Percentiles rank a stretch among this genome's conserved stretches.
Evolutionary conservation across 192 early-diverging fungal genomes (phyloP).

Genomic region (Backusella liffmaniae): DNA sequence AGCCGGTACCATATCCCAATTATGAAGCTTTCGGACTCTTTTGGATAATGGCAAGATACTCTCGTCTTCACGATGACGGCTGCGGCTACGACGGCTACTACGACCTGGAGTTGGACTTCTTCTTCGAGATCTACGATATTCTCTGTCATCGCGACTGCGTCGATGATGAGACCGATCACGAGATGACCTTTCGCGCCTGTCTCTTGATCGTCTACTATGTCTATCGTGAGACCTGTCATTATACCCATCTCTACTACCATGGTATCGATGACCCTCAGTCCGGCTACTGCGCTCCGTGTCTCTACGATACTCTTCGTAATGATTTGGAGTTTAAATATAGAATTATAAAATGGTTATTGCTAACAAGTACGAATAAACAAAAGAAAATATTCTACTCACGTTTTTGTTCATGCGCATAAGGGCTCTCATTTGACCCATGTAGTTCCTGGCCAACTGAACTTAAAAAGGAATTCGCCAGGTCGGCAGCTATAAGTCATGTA

Average conservation of each 20-base stretch:
- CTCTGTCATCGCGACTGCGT: slow-evolving; percentile 16
- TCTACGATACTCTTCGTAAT: slow-evolving; percentile 21
- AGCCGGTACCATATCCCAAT: slow-evolving; percentile 91
- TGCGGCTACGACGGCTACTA: slow-evolving; percentile 38
- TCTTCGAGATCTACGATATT: slow-evolving; percentile 39
- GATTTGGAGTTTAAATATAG: slow-evolving; percentile 1
- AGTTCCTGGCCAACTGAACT: slow-evolving; percentile 16
- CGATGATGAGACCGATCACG: slow-evolving; percentile 8
- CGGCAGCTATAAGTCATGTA: neutral
- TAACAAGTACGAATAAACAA: neutral
- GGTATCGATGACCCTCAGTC: neutral
- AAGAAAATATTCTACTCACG: neutral
- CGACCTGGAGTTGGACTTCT: slow-evolving; percentile 19
- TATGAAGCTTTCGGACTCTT: slow-evolving; percentile 72
- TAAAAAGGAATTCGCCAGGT: slow-evolving; percentile 14
- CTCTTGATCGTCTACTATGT: slow-evolving; percentile 8
- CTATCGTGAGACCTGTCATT: slow-evolving; percentile 3
- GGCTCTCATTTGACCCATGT: slow-evolving; percentile 1
- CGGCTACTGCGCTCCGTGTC: slow-evolving; percentile 3
- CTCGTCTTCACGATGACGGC: slow-evolving; percentile 36
- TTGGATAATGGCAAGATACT: slow-evolving; percentile 75
- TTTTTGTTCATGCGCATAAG: neutral
- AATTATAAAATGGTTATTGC: neutral
- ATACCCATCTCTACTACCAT: slow-evolving; percentile 6
- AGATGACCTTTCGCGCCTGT: neutral